A percentile compares a stretch with the other conserved stretches of the same genome.
Evolutionary conservation across 257 asterid genomes (phyloP).

Genomic region (Gentiana macrophylla): DNA sequence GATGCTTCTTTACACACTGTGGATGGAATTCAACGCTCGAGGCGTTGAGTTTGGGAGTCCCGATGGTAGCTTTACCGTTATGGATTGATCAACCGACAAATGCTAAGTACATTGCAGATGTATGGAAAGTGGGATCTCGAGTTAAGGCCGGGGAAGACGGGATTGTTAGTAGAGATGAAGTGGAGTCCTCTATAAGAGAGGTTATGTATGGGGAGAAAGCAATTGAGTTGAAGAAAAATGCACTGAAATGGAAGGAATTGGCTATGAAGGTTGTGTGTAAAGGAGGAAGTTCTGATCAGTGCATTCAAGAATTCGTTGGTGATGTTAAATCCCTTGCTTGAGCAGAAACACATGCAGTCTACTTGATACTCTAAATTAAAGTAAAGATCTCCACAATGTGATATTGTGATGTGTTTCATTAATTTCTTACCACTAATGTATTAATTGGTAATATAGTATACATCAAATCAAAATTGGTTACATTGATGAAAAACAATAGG

Average conservation of each 20-base stretch:
- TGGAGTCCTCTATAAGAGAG: slow-evolving; percentile 10
- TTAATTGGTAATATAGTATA: no score
- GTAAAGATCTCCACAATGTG: no score
- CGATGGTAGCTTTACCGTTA: slow-evolving; percentile 20
- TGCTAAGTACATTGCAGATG: slow-evolving; percentile 17
- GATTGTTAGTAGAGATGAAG: slow-evolving; percentile 9
- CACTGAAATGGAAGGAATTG: slow-evolving; percentile 17
- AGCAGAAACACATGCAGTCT: not conserved
- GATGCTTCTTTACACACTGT: slow-evolving; percentile 23
- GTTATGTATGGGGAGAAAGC: slow-evolving; percentile 17
- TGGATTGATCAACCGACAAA: slow-evolving; percentile 27
- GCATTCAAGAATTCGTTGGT: slow-evolving; percentile 17
- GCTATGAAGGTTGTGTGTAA: slow-evolving; percentile 20
- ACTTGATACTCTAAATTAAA: no score
- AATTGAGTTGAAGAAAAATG: slow-evolving; percentile 11
- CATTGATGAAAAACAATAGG: no score
- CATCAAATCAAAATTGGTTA: no score
- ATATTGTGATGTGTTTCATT: no score
- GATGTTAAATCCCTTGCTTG: not conserved
- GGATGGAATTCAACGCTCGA: slow-evolving; percentile 27
- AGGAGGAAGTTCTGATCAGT: slow-evolving; percentile 25
- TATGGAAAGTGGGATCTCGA: slow-evolving; percentile 16
- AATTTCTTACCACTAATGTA: no score
- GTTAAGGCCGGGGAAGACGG: slow-evolving; percentile 9
- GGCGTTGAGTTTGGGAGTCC: slow-evolving; percentile 25